These are phyloP conservation scores for Aegle marmelos DNA, from an alignment of 345 rosid species.

Conservation along the genomic window DNA sequence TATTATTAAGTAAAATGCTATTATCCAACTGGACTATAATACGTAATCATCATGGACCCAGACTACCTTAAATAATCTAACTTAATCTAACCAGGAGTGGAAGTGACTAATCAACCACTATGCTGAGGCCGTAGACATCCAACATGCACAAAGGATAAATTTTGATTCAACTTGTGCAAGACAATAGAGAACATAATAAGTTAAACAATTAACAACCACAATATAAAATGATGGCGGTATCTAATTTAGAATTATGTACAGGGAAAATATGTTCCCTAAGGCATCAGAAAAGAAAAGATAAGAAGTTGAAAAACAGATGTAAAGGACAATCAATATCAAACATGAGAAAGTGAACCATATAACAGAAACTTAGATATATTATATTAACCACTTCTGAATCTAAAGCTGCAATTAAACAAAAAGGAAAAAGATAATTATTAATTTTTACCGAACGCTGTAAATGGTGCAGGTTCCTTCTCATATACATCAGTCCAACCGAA, in stretches of 20 bases:
- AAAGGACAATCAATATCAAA: not conserved
- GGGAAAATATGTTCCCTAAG: not conserved
- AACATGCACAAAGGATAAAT: not conserved
- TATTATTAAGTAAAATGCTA: not conserved
- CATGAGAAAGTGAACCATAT: not conserved
- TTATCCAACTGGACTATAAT: not conserved
- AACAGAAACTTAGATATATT: not conserved
- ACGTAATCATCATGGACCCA: not conserved
- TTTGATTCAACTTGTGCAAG: not conserved
- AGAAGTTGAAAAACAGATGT: not conserved
- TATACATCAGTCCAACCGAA: constrained; percentile 73
- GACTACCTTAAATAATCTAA: not conserved
- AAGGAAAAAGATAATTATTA: not conserved
- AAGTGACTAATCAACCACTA: not conserved
- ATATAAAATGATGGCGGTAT: not conserved
- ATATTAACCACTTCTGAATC: not conserved
- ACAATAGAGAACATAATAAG: not conserved
- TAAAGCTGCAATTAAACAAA: not conserved
- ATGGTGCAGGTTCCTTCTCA: constrained; percentile 36
- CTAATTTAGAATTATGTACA: not conserved
- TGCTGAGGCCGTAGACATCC: not conserved
- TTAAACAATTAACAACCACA: not conserved
- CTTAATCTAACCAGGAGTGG: not conserved
- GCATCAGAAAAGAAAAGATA: not conserved
- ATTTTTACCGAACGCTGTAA: constrained; percentile 36